Evolutionary conservation across 441 rosid species (phyloP), one percentile per base, ranked within the genome.

Genomic region (Arabidopsis lyrata): DNA sequence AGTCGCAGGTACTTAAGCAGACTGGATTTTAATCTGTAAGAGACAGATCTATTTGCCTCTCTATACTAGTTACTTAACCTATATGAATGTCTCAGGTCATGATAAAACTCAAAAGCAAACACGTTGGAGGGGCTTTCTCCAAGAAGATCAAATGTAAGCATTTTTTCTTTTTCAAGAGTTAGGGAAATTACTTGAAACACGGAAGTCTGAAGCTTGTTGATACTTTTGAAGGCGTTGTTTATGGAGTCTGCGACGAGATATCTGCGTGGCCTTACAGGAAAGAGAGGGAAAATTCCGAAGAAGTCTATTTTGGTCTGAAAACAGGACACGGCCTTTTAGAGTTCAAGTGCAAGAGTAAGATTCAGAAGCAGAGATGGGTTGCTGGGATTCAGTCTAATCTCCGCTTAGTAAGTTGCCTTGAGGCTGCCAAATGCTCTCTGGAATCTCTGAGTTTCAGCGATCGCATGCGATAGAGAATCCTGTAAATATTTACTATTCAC

Each of bases 41-140:
- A 16, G 34, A 56, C 18, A 58, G 0, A 22, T 42, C 13, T n/a
- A 10, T 14, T 49, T 22, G 57, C 31, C 41, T 42, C 20, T 0
- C 24, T 35, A 47, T 18, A 52, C 32, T 7, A 41, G 48, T 18
- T 59, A 47, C 70, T 62, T 68, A 54, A 22, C 20, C 52, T 42
- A 41, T 66, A 58, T 20, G 22, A 6, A 44, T 44, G 71, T 12
- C 45, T 44, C 84, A 90, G 93, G 93, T 93, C 69, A 81, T 87
- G 18, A 84, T 89, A 70, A 86, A 85, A 85, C 87, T 92, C 53
- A 95, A 95, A 80, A 88, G 88, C 91, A 95, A 89, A 74, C 93
- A 95, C 31, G 86, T 89, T 24, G 96, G 97, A 78, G 97, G 97
- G 57, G 96, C 96, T 48, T 89, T 95, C 83, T 92, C 97, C 63